Percentiles rank a stretch among this genome's conserved stretches.
phyloP scores from a whole-genome alignment of 1,139 yeast species.

The Ashbya aceris region DNA sequence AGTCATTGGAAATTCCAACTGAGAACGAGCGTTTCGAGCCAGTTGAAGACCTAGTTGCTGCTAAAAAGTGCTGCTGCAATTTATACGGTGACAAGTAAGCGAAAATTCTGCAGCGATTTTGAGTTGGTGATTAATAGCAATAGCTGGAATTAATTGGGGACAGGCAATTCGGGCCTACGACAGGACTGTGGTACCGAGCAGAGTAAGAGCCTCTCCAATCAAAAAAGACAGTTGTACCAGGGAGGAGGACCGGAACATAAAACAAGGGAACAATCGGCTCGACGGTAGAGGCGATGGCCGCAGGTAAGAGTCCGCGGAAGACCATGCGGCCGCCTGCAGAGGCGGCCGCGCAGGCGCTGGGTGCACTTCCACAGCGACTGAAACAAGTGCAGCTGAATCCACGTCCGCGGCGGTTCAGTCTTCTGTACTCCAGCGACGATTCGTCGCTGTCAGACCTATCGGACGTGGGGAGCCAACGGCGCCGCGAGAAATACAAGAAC shows the following conservation, averaged over 20 bases:
- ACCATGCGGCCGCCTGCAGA: slow-evolving; percentile 2
- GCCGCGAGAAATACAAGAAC: slow-evolving; percentile 9
- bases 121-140: no score
- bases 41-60: no score
- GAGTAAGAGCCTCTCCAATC: no score
- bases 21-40: no score
- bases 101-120: no score
- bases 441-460: slow-evolving; percentile 27
- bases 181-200: no score
- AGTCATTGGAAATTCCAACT: no score
- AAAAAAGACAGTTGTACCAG: no score
- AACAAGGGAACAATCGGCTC: neutral
- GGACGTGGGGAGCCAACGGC: slow-evolving; percentile 13
- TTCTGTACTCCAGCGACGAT: slow-evolving; percentile 27
- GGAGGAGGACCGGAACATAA: neutral
- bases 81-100: no score
- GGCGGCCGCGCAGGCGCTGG: slow-evolving; percentile 15
- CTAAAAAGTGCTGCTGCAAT: no score
- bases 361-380: slow-evolving; percentile 11
- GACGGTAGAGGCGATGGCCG: slow-evolving; percentile 10
- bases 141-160: no score
- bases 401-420: slow-evolving; percentile 30
- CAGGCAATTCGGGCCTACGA: no score
- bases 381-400: slow-evolving; percentile 5
- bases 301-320: slow-evolving; percentile 22